phyloP scores from a whole-genome alignment of 2,329 filamentous ascomycete species.

The Samsoniella hepiali region DNA sequence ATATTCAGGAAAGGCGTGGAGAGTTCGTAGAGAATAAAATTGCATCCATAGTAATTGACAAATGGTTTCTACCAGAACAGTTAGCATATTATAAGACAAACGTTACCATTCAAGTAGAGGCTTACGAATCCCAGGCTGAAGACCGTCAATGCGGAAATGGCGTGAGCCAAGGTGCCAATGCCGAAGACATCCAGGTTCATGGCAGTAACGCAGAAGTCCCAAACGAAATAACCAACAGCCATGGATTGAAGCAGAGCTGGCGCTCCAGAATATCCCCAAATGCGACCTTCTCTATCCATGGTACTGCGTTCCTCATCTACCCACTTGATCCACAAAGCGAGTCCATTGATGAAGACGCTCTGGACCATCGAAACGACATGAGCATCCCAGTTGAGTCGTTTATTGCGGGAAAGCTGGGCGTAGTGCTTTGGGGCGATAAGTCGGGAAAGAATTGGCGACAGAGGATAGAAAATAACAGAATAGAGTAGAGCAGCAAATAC shows the following conservation, averaged over 20 bases:
- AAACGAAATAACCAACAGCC: conserved; percentile 78
- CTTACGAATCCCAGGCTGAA: conserved; percentile 78
- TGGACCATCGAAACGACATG: conserved; percentile 83
- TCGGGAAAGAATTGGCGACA: conserved; percentile 66
- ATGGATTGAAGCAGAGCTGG: conserved; percentile 72
- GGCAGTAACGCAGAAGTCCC: conserved; percentile 71
- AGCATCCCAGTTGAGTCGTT: conserved; percentile 75
- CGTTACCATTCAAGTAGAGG: conserved; percentile 25
- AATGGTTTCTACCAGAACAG: conserved; percentile 63
- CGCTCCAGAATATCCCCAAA: conserved; percentile 75
- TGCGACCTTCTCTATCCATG: conserved; percentile 64
- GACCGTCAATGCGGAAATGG: conserved; percentile 67
- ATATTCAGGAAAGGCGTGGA: conserved; percentile 83
- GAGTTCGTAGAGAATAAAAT: conserved; percentile 85
- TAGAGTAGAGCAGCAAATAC: conserved; percentile 65
- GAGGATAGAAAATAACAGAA: conserved; percentile 60
- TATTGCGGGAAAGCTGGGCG: conserved; percentile 59
- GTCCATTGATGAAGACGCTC: conserved; percentile 64
- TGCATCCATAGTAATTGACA: conserved; percentile 75
- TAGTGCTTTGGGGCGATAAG: conserved; percentile 63
- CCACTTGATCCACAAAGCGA: conserved; percentile 73
- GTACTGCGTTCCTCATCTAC: conserved; percentile 62
- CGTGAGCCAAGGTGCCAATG: conserved; percentile 73
- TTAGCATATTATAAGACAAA: conserved; percentile 8
- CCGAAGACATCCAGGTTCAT: conserved; percentile 70